Evolutionary conservation across 768 basidiomycete species (phyloP), one percentile per base, ranked within the genome.

Genomic region (Lentinula aciculospora): DNA sequence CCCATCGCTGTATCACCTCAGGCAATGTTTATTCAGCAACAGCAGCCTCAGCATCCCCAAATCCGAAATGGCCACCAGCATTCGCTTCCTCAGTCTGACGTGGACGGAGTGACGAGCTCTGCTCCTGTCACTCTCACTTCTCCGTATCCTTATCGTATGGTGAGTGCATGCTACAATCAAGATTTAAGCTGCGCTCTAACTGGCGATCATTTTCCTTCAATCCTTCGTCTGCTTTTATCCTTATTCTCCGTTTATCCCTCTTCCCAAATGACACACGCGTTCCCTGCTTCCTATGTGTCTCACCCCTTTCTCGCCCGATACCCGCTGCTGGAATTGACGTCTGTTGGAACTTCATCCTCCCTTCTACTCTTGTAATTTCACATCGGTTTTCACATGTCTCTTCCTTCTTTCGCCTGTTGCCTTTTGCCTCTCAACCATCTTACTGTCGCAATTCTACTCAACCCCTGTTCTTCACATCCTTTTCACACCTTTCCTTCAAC

Each of bases 101-200:
- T 65, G 50, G 70, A 76, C 64, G 66, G 66, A 58, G 67, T 71
- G 57, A 65, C 73, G 62, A 69, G 64, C 59, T 67, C 71, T 49
- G 66, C 73, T 23, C 71, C 78, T 4, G 74, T 83, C 32, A 74
- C 79, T 2, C 72, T 88, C 28, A 82, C 79, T 55, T 71, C 82
- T n/a, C 81, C 85, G 17, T 89, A 85, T 66, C 70, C 80, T 13
- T 67, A 76, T 10, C 58, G 45, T 27, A 66, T 76, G 23, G 85
- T 81, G 65, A 87, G 40, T 42, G 8, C 6, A 10, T 47, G 17
- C 25, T 23, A 47, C 27, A 27, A 12, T 3, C 29, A 15, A 31
- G 15, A 15, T 25, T 15, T 47, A 19, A 12, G 6, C 40, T 17
- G n/a, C 21, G 21, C 21, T 42, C 40, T 42, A 19, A 42, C 40